Evolutionary conservation across 1,284 basidiomycete species (phyloP).

Genomic region (Trichosporon faecale): DNA sequence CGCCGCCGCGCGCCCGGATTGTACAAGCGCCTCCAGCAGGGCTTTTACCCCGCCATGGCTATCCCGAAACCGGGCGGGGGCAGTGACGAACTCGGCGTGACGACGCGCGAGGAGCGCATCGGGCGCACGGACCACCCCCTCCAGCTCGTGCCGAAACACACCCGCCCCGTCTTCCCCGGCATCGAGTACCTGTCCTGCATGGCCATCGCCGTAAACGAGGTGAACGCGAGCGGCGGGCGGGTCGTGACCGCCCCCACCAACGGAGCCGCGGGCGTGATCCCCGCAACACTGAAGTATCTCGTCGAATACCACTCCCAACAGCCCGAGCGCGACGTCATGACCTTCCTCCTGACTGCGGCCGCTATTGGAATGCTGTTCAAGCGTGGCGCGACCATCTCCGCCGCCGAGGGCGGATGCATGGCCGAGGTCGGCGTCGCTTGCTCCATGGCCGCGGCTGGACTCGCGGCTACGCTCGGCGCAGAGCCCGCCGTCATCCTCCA

Average conservation of each 20-base stretch:
- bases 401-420: slow-evolving; percentile 77
- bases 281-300: slow-evolving; percentile 61
- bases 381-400: slow-evolving; percentile 90
- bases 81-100: slow-evolving; percentile 4
- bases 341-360: slow-evolving; percentile 77
- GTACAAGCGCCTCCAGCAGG: slow-evolving; percentile 79
- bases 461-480: slow-evolving; percentile 89
- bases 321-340: slow-evolving; percentile 55
- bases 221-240: slow-evolving; percentile 85
- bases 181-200: slow-evolving; percentile 92
- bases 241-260: slow-evolving; percentile 82
- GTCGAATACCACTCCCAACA: slow-evolving; percentile 40
- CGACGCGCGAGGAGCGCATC: slow-evolving; percentile 21
- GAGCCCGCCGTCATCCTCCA: slow-evolving; percentile 56
- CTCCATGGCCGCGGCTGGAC: slow-evolving; percentile 66
- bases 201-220: slow-evolving; percentile 77
- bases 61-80: slow-evolving; percentile 9
- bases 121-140: slow-evolving; percentile 65
- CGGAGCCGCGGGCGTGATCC: slow-evolving; percentile 73
- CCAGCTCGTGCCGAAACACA: slow-evolving; percentile 72
- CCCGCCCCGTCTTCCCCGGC: slow-evolving; percentile 64
- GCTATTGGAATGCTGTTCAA: slow-evolving; percentile 97
- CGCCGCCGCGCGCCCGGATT: slow-evolving; percentile 77
- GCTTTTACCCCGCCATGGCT: slow-evolving; percentile 49
- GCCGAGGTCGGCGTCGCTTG: slow-evolving; percentile 53